Percentiles rank a stretch among this genome's conserved stretches.
Conservation (phyloP, 805 yeast genomes). For the Huiozyma naganishii region DNA sequence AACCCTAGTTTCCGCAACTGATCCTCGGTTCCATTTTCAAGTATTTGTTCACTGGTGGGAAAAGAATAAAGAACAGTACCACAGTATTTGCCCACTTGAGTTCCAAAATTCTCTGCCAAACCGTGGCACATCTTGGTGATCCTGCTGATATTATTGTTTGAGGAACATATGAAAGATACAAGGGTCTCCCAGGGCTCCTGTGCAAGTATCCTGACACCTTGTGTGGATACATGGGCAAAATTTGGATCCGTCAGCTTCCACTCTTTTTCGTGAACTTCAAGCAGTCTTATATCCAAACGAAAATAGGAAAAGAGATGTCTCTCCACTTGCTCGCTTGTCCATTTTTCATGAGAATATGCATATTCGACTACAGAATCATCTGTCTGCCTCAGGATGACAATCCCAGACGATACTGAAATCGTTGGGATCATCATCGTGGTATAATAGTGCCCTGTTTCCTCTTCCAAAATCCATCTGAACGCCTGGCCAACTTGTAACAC, state of each 20-base stretch:
- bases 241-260: slow-evolving; percentile 58
- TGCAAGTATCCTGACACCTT: slow-evolving; percentile 73
- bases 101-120: slow-evolving; percentile 63
- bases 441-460: slow-evolving; percentile 12
- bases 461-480: slow-evolving; percentile 25
- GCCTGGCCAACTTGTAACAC: slow-evolving; percentile 28
- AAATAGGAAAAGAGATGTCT: slow-evolving; percentile 56
- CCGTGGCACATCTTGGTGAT: slow-evolving; percentile 87
- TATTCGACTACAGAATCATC: slow-evolving; percentile 46
- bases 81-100: slow-evolving; percentile 40
- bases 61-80: slow-evolving; percentile 57
- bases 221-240: slow-evolving; percentile 21
- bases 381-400: slow-evolving; percentile 54
- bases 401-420: slow-evolving; percentile 33
- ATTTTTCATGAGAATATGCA: slow-evolving; percentile 30
- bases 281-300: slow-evolving; percentile 47
- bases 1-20: slow-evolving; percentile 42
- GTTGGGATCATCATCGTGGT: slow-evolving; percentile 20
- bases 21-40: slow-evolving; percentile 33
- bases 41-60: slow-evolving; percentile 53
- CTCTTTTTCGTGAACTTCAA: slow-evolving; percentile 36
- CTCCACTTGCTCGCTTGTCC: slow-evolving; percentile 27
- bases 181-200: slow-evolving; percentile 98
- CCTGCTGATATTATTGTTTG: slow-evolving; percentile 91
- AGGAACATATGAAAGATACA: slow-evolving; percentile 82